These are phyloP conservation scores for Solanum neorickii DNA, from an alignment of 257 asterid genomes.

Conservation along the genomic window DNA sequence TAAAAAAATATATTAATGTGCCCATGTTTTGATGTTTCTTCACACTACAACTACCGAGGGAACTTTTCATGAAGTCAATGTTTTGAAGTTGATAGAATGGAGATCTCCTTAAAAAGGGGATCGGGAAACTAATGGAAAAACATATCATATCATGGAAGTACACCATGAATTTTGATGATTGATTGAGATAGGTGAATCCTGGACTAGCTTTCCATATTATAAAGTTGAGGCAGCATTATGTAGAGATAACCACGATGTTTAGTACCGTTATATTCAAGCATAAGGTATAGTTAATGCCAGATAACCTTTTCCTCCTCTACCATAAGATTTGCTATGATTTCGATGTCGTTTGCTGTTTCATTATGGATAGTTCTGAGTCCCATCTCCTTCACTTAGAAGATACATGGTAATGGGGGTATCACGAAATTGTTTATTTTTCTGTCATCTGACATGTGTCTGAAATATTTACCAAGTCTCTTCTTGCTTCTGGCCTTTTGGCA, in stretches of 20 bases:
- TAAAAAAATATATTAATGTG: neutral
- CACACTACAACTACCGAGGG: neutral
- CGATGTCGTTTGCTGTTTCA: neutral
- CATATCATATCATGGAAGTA: neutral
- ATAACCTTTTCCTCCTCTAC: neutral
- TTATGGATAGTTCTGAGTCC: neutral
- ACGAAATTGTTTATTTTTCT: neutral
- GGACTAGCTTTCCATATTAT: neutral
- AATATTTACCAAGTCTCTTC: neutral
- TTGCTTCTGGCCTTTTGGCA: constrained; percentile 7
- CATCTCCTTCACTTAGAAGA: neutral
- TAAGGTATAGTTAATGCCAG: neutral
- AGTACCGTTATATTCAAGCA: neutral
- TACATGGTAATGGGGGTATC: neutral
- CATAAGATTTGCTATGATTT: neutral
- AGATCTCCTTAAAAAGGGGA: neutral
- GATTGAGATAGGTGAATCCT: neutral
- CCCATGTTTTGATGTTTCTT: neutral
- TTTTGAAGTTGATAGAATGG: neutral
- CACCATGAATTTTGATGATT: neutral
- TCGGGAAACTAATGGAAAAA: neutral
- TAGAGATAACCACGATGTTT: neutral
- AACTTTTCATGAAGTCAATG: neutral
- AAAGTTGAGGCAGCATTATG: neutral
- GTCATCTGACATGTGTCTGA: neutral